Evolutionary conservation across 2,329 filamentous ascomycete species (phyloP).

Genomic region (Aspergillus aculeatus): DNA sequence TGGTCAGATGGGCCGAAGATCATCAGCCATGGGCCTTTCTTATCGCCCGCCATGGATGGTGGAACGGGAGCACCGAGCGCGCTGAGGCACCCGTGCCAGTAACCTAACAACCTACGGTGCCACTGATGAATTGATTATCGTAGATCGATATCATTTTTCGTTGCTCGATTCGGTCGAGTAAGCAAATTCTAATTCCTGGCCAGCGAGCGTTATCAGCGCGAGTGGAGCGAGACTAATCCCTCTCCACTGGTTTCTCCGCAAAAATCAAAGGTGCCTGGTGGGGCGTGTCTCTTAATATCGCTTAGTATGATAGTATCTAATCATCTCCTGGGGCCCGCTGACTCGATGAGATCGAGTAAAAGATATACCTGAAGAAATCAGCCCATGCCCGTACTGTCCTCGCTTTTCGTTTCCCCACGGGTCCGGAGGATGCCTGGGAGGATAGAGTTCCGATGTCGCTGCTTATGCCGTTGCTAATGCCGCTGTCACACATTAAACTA

Average conservation of each 20-base stretch:
- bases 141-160: slow-evolving; percentile 4
- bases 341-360: slow-evolving; percentile 41
- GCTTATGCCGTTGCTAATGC: not conserved
- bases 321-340: slow-evolving; percentile 16
- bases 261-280: slow-evolving; percentile 8
- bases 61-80: not conserved
- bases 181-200: slow-evolving; percentile 7
- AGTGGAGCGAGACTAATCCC: not conserved
- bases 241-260: slow-evolving; percentile 25
- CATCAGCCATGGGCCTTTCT: slow-evolving; percentile 2
- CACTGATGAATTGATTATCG: not conserved
- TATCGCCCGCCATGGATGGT: slow-evolving; percentile 14
- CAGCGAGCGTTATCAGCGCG: slow-evolving; percentile 24
- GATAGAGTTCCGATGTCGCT: not conserved
- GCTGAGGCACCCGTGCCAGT: not conserved
- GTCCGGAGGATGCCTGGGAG: too few species aligned
- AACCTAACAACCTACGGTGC: too few species aligned
- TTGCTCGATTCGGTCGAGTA: slow-evolving; percentile 25
- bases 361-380: slow-evolving; percentile 12
- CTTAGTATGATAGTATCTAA: slow-evolving; percentile 11
- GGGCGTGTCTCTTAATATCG: slow-evolving; percentile 30
- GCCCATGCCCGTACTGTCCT: not conserved
- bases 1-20: slow-evolving; percentile 13
- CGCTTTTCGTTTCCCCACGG: not conserved
- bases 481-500: not conserved